phyloP scores from a whole-genome alignment of 345 rosid species.

The Triadica sebifera region DNA sequence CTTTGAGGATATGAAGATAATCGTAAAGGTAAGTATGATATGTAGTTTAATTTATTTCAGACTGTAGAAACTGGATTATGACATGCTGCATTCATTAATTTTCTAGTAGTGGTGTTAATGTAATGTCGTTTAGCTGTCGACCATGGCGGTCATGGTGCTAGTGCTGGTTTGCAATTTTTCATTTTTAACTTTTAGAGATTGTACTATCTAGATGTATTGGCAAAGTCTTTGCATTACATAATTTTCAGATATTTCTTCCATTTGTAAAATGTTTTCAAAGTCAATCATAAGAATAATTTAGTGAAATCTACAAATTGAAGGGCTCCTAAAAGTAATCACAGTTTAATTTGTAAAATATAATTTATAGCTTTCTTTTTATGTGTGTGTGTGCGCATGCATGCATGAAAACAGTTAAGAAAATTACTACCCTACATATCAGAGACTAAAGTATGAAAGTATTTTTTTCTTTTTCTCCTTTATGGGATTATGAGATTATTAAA shows the following conservation, averaged over 20 bases:
- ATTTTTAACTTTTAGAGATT: too few relatives aligned
- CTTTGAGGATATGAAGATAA: conserved; percentile 68
- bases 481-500: too few relatives aligned
- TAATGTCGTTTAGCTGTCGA: background rate
- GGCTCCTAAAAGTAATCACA: background rate
- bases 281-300: background rate
- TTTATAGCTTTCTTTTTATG: background rate
- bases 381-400: too few relatives aligned
- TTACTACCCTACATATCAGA: too few relatives aligned
- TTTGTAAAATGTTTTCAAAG: background rate
- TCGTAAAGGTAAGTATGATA: conserved; percentile 60
- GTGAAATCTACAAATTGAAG: background rate
- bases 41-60: conserved; percentile 3
- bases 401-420: too few relatives aligned
- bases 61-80: background rate
- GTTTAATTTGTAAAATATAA: background rate
- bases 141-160: background rate
- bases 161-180: background rate
- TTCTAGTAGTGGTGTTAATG: background rate
- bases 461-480: too few relatives aligned
- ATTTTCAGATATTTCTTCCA: background rate
- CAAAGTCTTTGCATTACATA: too few relatives aligned
- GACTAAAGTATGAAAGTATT: too few relatives aligned
- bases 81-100: background rate
- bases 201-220: too few relatives aligned